Percentiles rank a stretch among this genome's conserved stretches.
These are phyloP conservation scores for Mycena maculata DNA, from an alignment of 768 basidiomycete species.

Conservation along the genomic window DNA sequence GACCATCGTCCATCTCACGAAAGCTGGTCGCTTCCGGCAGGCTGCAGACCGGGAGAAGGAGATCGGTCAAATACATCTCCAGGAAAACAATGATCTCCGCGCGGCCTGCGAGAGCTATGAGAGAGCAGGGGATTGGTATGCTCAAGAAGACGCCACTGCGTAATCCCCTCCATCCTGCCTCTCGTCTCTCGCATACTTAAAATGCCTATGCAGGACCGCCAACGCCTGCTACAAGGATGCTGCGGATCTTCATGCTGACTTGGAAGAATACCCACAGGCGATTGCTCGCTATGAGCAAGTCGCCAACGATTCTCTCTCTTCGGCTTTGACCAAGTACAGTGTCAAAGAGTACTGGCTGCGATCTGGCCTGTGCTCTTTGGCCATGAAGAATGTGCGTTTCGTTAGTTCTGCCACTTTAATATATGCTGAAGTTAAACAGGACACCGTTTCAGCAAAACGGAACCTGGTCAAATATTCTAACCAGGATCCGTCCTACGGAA, in stretches of 20 bases:
- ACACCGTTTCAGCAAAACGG: conserved; percentile 83
- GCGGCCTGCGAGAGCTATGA: conserved; percentile 93
- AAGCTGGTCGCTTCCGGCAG: conserved; percentile 92
- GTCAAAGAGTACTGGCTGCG: conserved; percentile 98
- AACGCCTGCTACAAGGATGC: conserved; percentile 97
- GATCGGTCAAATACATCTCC: conserved; percentile 93
- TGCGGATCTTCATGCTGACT: conserved; percentile 91
- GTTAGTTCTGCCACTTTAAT: background rate
- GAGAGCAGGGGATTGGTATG: conserved; percentile 96
- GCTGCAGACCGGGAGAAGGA: conserved; percentile 99
- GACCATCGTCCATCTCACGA: conserved; percentile 85
- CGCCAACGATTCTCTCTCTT: conserved; percentile 82
- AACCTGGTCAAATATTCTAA: conserved; percentile 81
- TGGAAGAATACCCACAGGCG: conserved; percentile 87
- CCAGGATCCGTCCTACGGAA: conserved; percentile 87
- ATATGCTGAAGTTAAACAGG: conserved; percentile 61
- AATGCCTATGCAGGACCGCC: conserved; percentile 78
- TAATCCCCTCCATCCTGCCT: conserved; percentile 46
- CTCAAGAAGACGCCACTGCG: conserved; percentile 97
- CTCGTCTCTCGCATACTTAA: background rate
- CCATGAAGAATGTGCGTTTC: conserved; percentile 74
- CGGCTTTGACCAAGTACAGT: conserved; percentile 94
- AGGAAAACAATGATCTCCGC: conserved; percentile 80
- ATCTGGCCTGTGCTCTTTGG: conserved; percentile 88
- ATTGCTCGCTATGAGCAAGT: conserved; percentile 93